Percentiles rank a stretch among this genome's conserved stretches.
These are phyloP conservation scores for Beta corolliflora DNA, from an alignment of 179 eudicot species.

Conservation along the genomic window DNA sequence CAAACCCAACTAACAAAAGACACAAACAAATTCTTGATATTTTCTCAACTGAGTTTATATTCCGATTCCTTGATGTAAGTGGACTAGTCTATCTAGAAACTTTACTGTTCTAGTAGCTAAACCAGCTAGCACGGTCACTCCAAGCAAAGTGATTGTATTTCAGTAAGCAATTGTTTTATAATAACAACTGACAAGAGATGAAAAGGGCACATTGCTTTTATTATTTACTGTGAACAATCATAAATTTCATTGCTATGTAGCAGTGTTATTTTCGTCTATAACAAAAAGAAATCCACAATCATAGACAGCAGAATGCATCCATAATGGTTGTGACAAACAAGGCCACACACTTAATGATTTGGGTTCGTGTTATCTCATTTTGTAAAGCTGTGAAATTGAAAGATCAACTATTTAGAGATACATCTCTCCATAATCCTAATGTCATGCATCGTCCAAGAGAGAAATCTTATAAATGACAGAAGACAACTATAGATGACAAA, in stretches of 20 bases:
- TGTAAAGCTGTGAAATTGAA: not conserved
- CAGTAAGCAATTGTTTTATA: too few species aligned
- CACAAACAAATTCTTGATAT: constrained; percentile 33
- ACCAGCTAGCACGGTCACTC: constrained; percentile 1
- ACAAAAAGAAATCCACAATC: not conserved
- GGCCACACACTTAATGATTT: not conserved
- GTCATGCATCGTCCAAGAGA: constrained; percentile 1
- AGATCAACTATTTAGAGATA: not conserved
- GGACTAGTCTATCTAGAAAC: not conserved
- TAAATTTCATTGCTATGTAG: not conserved
- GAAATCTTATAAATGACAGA: too few species aligned
- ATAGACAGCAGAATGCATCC: not conserved
- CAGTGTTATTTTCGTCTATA: not conserved
- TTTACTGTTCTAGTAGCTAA: not conserved
- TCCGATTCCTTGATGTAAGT: not conserved
- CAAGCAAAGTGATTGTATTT: not conserved
- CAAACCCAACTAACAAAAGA: constrained; percentile 41
- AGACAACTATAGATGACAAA: not conserved
- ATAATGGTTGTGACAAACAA: constrained; percentile 2
- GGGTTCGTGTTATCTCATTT: not conserved
- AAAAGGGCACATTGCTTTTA: not conserved
- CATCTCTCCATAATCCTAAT: not conserved
- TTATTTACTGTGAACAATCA: not conserved
- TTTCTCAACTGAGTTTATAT: constrained; percentile 33
- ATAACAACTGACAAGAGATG: not conserved